These are phyloP conservation scores for Ophiosphaerella herpotricha DNA, from an alignment of 2,329 filamentous ascomycete genomes.

Conservation along the genomic window DNA sequence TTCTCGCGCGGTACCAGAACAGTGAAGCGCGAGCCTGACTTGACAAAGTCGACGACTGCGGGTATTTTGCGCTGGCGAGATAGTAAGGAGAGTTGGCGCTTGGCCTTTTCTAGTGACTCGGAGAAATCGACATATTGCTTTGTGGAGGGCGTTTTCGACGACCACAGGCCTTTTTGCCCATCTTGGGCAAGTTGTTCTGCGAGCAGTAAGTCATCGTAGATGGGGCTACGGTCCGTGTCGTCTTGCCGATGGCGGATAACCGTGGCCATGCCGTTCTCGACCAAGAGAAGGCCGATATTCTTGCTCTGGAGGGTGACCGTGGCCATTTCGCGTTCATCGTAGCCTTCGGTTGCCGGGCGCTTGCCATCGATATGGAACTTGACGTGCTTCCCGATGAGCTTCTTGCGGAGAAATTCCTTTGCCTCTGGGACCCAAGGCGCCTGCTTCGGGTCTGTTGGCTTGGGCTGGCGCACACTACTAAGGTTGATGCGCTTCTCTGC, in stretches of 20 bases:
- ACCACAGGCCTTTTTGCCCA: constrained; percentile 94
- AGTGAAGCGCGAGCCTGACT: constrained; percentile 93
- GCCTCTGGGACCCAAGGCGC: constrained; percentile 88
- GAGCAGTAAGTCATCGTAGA: constrained; percentile 86
- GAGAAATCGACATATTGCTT: constrained; percentile 89
- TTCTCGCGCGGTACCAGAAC: constrained; percentile 90
- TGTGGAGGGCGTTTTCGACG: constrained; percentile 79
- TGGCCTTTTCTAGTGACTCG: constrained; percentile 91
- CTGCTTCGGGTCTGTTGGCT: constrained; percentile 83
- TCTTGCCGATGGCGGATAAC: constrained; percentile 95
- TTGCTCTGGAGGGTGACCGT: constrained; percentile 83
- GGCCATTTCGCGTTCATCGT: constrained; percentile 92
- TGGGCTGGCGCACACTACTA: constrained; percentile 92
- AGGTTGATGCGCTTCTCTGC: constrained; percentile 87
- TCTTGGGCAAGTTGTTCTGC: constrained; percentile 82
- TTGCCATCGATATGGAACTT: constrained; percentile 87
- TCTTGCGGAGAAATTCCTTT: constrained; percentile 94
- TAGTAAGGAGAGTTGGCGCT: constrained; percentile 85
- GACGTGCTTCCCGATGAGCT: constrained; percentile 93
- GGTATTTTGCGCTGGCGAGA: constrained; percentile 91
- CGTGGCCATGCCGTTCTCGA: constrained; percentile 91
- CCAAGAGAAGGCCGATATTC: constrained; percentile 81
- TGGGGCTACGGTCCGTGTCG: constrained; percentile 88
- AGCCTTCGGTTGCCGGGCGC: constrained; percentile 86
- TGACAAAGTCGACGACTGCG: constrained; percentile 94